Evolutionary conservation across 2,329 filamentous ascomycete genomes (phyloP), one percentile per base, ranked within the genome.

Genomic region (Rhynchosporium secalis): DNA sequence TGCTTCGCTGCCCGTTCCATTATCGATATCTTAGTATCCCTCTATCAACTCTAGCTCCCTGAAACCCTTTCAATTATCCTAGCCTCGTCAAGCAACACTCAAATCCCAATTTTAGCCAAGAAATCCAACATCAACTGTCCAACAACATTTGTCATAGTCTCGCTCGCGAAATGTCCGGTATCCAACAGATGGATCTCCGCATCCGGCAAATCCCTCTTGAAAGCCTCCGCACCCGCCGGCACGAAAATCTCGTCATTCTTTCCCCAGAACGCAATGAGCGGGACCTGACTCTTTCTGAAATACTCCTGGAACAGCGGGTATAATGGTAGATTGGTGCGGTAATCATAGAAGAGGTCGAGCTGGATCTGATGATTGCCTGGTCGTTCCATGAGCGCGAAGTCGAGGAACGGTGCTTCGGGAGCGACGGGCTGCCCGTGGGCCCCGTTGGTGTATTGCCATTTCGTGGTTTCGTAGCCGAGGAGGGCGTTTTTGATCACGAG

Each of bases 251-350:
- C 67, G 73, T 87, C 84, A 62, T 82, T 78, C 73, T 80, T 81
- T 0, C 85, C 84, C 85, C 85, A 87, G 3, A 81, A 76, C 1
- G 83, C 82, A 64, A 87, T 70, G 3, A 86, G 69, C 0, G 84
- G 83, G 0, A 85, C 79, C 54, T 80, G 73, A 0, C 75, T 80
- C 7, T 76, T 71, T 3, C 80, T 74, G 49, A 87, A 79, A 63
- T 82, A 87, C 52, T 79, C 74, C 38, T 87, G 85, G 60, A 84
- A 85, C 10, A 75, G 67, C 0, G 81, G 79, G 68, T 86, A 86
- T n/a, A 82, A 69, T 0, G 69, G 65, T 3, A 86, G 67, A 68
- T 87, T 87, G 15, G 72, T 83, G 15, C 76, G 73, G 67, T 87
- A 87, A 65, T 86, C 82, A 63, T 80, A 78, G 54, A 87, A 80